phyloP scores from a whole-genome alignment of 495 filamentous ascomycete genomes.

The Astrocystis sublimbata region DNA sequence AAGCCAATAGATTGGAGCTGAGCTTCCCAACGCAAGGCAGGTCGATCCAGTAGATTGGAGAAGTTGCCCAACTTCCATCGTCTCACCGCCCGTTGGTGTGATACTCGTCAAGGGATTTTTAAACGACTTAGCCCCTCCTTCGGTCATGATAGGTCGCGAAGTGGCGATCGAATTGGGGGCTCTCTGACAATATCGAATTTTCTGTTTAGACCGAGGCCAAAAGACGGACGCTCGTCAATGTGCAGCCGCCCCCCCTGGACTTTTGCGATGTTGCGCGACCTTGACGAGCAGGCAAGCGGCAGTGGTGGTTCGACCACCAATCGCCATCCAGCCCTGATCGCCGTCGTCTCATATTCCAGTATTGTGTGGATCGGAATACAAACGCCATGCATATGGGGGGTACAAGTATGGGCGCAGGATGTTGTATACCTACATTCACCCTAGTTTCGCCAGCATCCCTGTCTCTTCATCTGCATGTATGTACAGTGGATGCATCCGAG shows the following conservation, averaged over 20 bases:
- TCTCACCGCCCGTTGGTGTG: slow-evolving; percentile 5
- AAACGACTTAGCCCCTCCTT: neutral
- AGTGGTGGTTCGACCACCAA: slow-evolving; percentile 4
- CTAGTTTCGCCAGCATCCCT: neutral
- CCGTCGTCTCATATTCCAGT: slow-evolving; percentile 15
- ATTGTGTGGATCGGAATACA: slow-evolving; percentile 8
- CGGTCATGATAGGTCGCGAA: neutral
- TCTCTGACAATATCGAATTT: neutral
- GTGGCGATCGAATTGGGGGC: slow-evolving; percentile 13
- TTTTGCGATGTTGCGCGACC: slow-evolving; percentile 5
- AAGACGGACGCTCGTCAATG: neutral
- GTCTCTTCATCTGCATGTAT: no score
- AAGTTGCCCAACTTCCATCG: neutral
- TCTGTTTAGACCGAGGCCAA: neutral
- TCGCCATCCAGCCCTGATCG: no score
- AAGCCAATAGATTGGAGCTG: neutral
- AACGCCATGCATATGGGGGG: slow-evolving; percentile 21
- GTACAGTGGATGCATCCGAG: neutral
- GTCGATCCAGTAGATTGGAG: neutral
- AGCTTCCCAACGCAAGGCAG: neutral
- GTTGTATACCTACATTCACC: neutral
- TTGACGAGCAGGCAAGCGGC: slow-evolving; percentile 10
- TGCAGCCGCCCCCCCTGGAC: neutral
- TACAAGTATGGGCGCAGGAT: slow-evolving; percentile 4
- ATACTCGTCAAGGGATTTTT: neutral